Conservation (phyloP, 2,329 filamentous ascomycete genomes). For the Colletotrichum sansevieriae region DNA sequence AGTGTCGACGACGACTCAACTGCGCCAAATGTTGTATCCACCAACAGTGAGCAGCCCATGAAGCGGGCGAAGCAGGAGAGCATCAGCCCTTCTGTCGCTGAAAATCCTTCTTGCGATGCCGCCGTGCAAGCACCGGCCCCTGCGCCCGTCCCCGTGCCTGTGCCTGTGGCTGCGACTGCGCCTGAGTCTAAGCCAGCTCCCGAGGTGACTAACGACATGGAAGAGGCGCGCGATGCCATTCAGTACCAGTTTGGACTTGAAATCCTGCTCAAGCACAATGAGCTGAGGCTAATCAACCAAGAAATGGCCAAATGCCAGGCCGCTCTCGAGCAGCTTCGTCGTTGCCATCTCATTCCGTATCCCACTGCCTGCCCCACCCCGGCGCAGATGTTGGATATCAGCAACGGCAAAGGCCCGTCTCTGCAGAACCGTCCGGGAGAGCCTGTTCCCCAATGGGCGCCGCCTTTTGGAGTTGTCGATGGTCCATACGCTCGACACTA, state of each 20-base stretch:
- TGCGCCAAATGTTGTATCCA: conserved; percentile 44
- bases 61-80: conserved; percentile 58
- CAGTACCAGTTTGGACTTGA: conserved; percentile 91
- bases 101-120: conserved; percentile 28
- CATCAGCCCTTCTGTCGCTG: conserved; percentile 26
- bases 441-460: conserved; percentile 79
- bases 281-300: conserved; percentile 93
- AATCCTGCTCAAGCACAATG: conserved; percentile 93
- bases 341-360: conserved; percentile 93
- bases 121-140: conserved; percentile 41
- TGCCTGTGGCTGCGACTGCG: conserved; percentile 42
- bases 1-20: conserved; percentile 50
- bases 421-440: conserved; percentile 73
- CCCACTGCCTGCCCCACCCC: conserved; percentile 78
- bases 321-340: conserved; percentile 91
- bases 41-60: conserved; percentile 42
- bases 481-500: conserved; percentile 96
- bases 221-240: conserved; percentile 77
- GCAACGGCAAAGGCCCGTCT: conserved; percentile 79
- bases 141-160: conserved; percentile 32
- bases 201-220: conserved; percentile 51
- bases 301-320: conserved; percentile 96
- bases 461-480: conserved; percentile 90
- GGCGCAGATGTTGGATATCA: conserved; percentile 77
- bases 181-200: conserved; percentile 33